Evolutionary conservation across 768 basidiomycete genomes (phyloP), one percentile per base, ranked within the genome.

Genomic region (Lactifluus pinguis): DNA sequence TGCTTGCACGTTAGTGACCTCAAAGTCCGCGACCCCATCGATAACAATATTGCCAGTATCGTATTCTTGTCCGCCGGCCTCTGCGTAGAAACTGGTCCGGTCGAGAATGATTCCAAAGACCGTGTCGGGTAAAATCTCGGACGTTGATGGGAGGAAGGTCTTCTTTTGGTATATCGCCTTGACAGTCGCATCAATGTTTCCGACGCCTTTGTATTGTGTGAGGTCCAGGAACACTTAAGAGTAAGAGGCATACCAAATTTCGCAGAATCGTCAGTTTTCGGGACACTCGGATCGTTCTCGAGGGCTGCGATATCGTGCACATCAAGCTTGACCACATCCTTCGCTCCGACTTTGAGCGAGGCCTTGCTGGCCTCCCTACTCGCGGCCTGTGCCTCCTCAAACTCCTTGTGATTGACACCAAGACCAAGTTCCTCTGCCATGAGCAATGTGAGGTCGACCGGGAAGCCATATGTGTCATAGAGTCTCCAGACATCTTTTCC

Each of bases 381-480:
- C 62, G 83, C 81, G 25, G 86, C 82, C 70, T 94, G 89, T 9
- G 97, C 97, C 64, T 81, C 81, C 66, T 92, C 92, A 67, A 98
- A 95, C 67, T 95, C 94, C 51, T 78, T 77, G 65, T 95, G 86
- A 69, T 98, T 93, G 68, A 98, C 82, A 7, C 76, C 78, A 48
- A 99, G 76, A 2, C 86, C 87, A 32, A 92, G 76, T 70, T 99
- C 97, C 71, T 95, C 91, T 4, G 97, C 97, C 97, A 99, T 98
- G 60, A 99, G 79, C 53, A 88, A 85, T 1, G 97, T 99, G 53
- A 99, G 76, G 70, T 99, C 97, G 45, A 92, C 93, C 0, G 97
- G 97, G 77, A 99, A 99, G 53, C 97, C 97, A 70, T 90, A 99
- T 1, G 97, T 98, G 71, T 99, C 97, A 71, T 98, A 98, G 53